Base-by-base conservation (phyloP, 768 basidiomycete species). In the Lenzites betulinus region DNA sequence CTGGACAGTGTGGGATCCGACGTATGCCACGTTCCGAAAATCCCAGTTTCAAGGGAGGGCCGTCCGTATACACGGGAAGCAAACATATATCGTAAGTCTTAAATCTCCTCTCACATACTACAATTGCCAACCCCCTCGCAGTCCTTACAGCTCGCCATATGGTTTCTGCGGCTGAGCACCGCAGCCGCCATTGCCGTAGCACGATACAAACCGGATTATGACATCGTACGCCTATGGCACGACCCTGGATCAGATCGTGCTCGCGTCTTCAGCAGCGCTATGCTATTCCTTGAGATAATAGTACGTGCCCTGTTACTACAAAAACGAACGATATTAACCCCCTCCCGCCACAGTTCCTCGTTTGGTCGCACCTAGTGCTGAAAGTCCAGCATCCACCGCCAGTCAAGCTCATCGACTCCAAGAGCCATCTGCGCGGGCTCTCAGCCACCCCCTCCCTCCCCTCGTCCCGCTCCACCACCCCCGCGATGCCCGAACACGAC, bases 1-100 rank as follows among this genome's bases (percentile, higher is more conserved):
- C 7, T 95, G 93, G 88, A 85, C 86, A 0, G 84, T 81, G 1
- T 96, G 94, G 94, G 87, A 96, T 69, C 93, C 92, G 13, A 90
- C 89, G 20, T 93, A 93, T 72, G 74, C 81, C 23, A 76, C 81
- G 11, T 75, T 83, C 54, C 80, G 80, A 64, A 80, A 76, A 64
- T 85, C 87, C 13, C 81, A 83, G 65, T 75, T 82, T 42, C 90
- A 92, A 76, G 89, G 91, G 2, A 83, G 90, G 20, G 82, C 86
- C 62, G 79, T 92, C 23, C 83, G 88, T 50, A 76, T 90, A 36
- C 79, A 77, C 26, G 89, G 91, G 22, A 89, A 85, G 71, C 73
- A 72, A 9, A 68, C 72, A 58, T 90, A 93, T 68, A 84, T 83
- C 62, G 91, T 88, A 69, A 55, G 87, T 60, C 3, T 22, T 38